Base-by-base conservation (phyloP, 208 protist genomes). In the Leishmania mexicana region DNA sequence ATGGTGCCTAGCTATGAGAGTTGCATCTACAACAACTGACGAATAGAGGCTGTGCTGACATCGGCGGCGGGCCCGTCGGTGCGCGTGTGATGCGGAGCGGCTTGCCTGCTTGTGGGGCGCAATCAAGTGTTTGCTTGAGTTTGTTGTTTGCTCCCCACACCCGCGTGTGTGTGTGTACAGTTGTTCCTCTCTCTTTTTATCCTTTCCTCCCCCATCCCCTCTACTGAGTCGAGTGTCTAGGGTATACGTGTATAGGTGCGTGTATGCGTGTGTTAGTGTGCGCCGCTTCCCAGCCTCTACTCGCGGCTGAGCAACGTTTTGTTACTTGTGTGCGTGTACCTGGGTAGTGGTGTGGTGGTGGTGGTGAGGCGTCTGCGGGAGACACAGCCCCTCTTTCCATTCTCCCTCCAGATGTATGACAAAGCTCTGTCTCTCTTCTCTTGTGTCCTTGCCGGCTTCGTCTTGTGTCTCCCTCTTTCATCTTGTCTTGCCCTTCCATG, bases 1-100 rank as follows among this genome's bases (percentile, higher is more conserved):
- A 98, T 98, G 97, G 94, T 99, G 21, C 97, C 97, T 53, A 98
- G 89, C 31, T 99, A 99, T 83, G 97, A 99, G 83, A 97, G 94
- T 76, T 96, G 90, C 82, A 85, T 98, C 15, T 95, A 94, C 74
- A 95, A 93, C 78, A 95, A 92, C 75, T 91, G 81, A 78, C 38
- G 70, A 53, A 74, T 15, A 35, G 45, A 13, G 4, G 28, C 31
- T 38, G 45, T 54, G 45, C 70, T 31, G 70, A 47, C 42, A n/a
- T 7, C 40, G 67, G 24, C 35, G 40, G 67, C 28, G 19, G 8
- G 67, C 40, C 67, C 67, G 24, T 72, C 67, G 67, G 67, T 47
- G 40, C 67, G 67, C 24, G 67, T 4, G 40, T 72, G 67, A 53
- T 51, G 70, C 10, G 28, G 42, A 31, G 21, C 28, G 24, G 70